Evolutionary conservation across 768 basidiomycete genomes (phyloP), one percentile per base, ranked within the genome.

Genomic region (Thelephora ganbajun): DNA sequence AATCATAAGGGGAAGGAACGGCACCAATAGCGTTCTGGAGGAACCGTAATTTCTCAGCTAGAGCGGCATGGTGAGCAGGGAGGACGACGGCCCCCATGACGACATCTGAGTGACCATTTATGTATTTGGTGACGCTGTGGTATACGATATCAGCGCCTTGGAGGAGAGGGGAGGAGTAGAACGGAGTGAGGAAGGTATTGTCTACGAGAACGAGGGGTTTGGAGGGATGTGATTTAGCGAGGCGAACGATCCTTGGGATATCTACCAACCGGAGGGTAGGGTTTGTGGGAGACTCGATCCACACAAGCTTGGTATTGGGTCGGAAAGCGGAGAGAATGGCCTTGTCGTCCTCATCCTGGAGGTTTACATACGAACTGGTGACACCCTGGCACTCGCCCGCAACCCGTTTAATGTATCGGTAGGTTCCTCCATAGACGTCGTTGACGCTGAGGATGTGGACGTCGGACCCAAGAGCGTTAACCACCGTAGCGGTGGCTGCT

Each of bases 211-310:
- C 76, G 23, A 91, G 68, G 0, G 93, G 92, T 0, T 64, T 59
- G 0, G 77, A 71, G 0, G 77, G 73, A 45, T 83, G 79, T 0
- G 76, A 67, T 47, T 70, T 74, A 2, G 80, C 80, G 44, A 94
- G 65, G 11, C 71, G 59, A 19, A 77, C 72, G 53, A 98, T 76
- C 47, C 78, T 75, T 1, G 70, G 63, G 59, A 98, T 80, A 57
- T 90, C 84, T 35, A 93, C 79, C 34, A 97, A 66, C 13, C 86
- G 79, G 9, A 98, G 79, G 1, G 89, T 89, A 0, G 94, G 94
- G 67, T 97, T 98, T 2, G 94, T 98, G 0, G 92, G 94, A 0
- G 87, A 72, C 64, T 99, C 94, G 54, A 96, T 79, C 91, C 92
- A 97, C 48, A 99, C 74, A 9, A 96, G 69, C 89, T 85, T 89